Evolutionary conservation across 2,329 filamentous ascomycete species (phyloP), one percentile per base, ranked within the genome.

Genomic region (Septoria linicola): DNA sequence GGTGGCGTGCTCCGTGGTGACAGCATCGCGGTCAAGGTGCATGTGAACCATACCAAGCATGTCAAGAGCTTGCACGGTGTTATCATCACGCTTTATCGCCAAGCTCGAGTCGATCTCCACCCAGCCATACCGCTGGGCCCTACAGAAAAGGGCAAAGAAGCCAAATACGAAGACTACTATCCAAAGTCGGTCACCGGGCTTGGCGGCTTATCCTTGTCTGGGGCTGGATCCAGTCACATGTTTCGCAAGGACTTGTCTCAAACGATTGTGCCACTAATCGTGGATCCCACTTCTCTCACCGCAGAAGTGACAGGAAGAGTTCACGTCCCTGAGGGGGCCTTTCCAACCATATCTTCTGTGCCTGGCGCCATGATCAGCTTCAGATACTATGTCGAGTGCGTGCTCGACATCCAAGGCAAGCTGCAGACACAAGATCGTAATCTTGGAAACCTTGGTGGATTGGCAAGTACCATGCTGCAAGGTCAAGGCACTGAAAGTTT

Each of bases 291-390:
- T 20, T 90, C 85, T 0, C 77, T 96, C 59, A 86, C 84, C 16
- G 84, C 90, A 1, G 85, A 86, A 39, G 82, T 97, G 35, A 93
- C 85, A 13, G 87, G 90, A 3, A 87, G 87, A 2, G 82, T 99
- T 13, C 84, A 89, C 60, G 82, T 97, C 2, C 93, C 93, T 0
- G 89, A 95, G 57, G 89, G 96, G 64, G 84, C 84, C 0, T 97
- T 97, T 61, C 92, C 93, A 0, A 96, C 91, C 2, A 97, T 97
- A 56, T 84, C 83, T 21, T 85, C 85, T 48, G 89, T 96, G 0
- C 93, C 93, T 0, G 90, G 92, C 3, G 85, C 88, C 27, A 93
- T 97, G 84, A 93, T 99, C 59, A 90, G 85, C 62, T 97, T 99
- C 74, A 89, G 86, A 60, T 97, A 99, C 66, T 88, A 91, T 60